phyloP scores from a whole-genome alignment of 495 filamentous ascomycete species.

The Podospora sp. region DNA sequence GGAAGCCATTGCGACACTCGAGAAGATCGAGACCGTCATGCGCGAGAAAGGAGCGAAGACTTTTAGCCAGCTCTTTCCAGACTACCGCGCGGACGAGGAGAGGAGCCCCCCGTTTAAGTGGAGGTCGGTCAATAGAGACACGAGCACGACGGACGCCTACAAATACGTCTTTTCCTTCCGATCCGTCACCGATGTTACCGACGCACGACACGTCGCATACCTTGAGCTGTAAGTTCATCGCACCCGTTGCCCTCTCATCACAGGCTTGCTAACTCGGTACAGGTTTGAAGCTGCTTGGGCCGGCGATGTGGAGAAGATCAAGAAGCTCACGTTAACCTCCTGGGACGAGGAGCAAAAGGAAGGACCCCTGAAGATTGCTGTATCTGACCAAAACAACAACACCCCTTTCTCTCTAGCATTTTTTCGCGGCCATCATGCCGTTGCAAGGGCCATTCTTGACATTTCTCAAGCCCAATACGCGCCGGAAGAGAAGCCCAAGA shows the following conservation, averaged over 20 bases:
- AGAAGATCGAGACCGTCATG: slow-evolving; percentile 56
- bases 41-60: slow-evolving; percentile 62
- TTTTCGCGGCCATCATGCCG: slow-evolving; percentile 59
- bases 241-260: background rate
- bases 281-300: slow-evolving; percentile 70
- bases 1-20: slow-evolving; percentile 51
- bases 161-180: slow-evolving; percentile 52
- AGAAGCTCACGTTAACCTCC: slow-evolving; percentile 47
- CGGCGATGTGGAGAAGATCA: slow-evolving; percentile 64
- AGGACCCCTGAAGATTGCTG: slow-evolving; percentile 62
- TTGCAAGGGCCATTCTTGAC: slow-evolving; percentile 64
- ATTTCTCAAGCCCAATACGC: slow-evolving; percentile 69
- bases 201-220: slow-evolving; percentile 57
- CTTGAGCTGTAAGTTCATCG: slow-evolving; percentile 47
- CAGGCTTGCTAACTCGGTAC: slow-evolving; percentile 33
- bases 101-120: background rate
- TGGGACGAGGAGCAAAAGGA: slow-evolving; percentile 52
- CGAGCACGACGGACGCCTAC: slow-evolving; percentile 40
- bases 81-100: slow-evolving; percentile 27
- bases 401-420: slow-evolving; percentile 68
- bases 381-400: slow-evolving; percentile 45
- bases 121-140: background rate
- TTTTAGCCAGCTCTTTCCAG: slow-evolving; percentile 64
- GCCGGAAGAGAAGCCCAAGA: slow-evolving; percentile 44
- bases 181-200: slow-evolving; percentile 51